These are phyloP conservation scores for Ogataea pignaliae DNA, from an alignment of 805 yeast species.

Conservation along the genomic window DNA sequence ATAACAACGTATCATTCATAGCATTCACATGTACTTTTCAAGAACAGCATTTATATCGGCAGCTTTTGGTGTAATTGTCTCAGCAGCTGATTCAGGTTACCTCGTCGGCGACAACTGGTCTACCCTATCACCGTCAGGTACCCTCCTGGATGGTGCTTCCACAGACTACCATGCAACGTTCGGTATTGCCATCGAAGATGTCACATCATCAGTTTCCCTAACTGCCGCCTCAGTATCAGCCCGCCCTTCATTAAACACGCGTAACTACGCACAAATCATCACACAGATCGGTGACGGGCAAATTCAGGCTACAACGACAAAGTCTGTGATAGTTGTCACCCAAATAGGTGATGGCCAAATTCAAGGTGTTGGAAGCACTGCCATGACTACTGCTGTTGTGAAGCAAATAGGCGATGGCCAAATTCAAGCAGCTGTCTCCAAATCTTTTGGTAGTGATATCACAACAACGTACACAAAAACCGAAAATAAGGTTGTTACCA, in stretches of 20 bases:
- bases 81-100: conserved; percentile 38
- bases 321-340: conserved; percentile 30
- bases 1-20: too few relatives aligned
- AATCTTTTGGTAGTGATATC: neutral
- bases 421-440: conserved; percentile 28
- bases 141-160: conserved; percentile 45
- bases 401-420: conserved; percentile 49
- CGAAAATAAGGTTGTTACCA: conserved; percentile 7
- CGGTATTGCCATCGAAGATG: conserved; percentile 63
- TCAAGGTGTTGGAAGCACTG: conserved; percentile 33
- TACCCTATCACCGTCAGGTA: conserved; percentile 59
- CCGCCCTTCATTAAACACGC: conserved; percentile 33
- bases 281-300: conserved; percentile 52
- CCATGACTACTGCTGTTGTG: conserved; percentile 22
- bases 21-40: neutral
- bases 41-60: neutral
- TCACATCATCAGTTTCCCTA: conserved; percentile 33
- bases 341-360: conserved; percentile 35
- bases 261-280: conserved; percentile 29
- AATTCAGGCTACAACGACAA: conserved; percentile 29
- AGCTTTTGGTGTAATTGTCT: neutral
- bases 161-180: conserved; percentile 53
- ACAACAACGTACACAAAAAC: conserved; percentile 15
- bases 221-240: conserved; percentile 15
- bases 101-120: conserved; percentile 60